phyloP scores from a whole-genome alignment of 2,329 filamentous ascomycete genomes.

The Xylariaceae sp. region DNA sequence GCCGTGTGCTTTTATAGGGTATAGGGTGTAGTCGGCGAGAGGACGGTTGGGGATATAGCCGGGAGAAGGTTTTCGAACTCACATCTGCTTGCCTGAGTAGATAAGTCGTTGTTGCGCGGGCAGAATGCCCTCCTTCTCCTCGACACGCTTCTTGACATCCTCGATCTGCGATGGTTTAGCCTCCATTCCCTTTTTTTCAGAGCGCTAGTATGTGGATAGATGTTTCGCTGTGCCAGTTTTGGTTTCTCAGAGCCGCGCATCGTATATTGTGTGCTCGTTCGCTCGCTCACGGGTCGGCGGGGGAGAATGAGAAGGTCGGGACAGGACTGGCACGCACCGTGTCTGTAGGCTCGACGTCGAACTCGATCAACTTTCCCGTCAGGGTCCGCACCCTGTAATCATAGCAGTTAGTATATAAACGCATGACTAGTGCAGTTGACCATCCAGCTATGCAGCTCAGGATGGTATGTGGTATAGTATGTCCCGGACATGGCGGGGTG shows the following conservation, averaged over 20 bases:
- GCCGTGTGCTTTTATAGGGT: too few species aligned
- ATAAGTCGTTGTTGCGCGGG: constrained; percentile 96
- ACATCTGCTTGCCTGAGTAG: constrained; percentile 98
- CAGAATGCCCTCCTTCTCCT: constrained; percentile 98
- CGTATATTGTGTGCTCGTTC: background rate
- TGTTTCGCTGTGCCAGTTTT: background rate
- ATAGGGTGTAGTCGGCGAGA: too few species aligned
- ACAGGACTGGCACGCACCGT: constrained; percentile 64
- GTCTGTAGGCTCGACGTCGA: constrained; percentile 94
- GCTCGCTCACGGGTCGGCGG: background rate
- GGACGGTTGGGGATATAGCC: background rate
- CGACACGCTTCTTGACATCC: constrained; percentile 97
- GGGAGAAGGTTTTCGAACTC: constrained; percentile 39
- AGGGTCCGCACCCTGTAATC: constrained; percentile 87
- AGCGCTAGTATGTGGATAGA: too few species aligned
- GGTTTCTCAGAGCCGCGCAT: background rate
- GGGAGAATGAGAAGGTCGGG: background rate
- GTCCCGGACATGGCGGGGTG: constrained; percentile 17
- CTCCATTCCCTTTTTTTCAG: background rate
- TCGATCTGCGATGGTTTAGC: constrained; percentile 67
- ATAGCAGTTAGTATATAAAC: constrained; percentile 16
- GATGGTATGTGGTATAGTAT: background rate
- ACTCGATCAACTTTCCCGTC: constrained; percentile 98
- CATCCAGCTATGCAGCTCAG: background rate
- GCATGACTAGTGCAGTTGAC: background rate